A percentile compares a stretch with the other conserved stretches of the same genome.
Evolutionary conservation across 2,329 filamentous ascomycete genomes (phyloP).

Genomic region (Penicillium sp.): DNA sequence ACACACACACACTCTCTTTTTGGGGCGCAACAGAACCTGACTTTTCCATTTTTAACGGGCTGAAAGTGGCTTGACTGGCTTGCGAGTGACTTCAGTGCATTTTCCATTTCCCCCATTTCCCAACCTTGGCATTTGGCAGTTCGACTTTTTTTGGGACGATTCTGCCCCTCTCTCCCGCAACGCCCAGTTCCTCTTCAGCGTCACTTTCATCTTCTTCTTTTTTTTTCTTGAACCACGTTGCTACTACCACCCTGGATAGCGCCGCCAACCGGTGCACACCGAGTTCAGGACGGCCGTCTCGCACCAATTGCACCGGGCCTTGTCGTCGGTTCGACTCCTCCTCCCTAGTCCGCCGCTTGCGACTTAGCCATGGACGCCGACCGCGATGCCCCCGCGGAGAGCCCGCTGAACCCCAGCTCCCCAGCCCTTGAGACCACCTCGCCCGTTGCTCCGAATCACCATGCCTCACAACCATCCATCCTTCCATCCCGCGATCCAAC

Average conservation of each 20-base stretch:
- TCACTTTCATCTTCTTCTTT: neutral
- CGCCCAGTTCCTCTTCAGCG: neutral
- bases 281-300: conserved; percentile 18
- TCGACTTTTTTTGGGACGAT: neutral
- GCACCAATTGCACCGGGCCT: conserved; percentile 22
- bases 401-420: conserved; percentile 34
- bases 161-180: conserved; percentile 13
- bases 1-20: no score
- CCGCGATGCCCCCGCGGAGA: conserved; percentile 17
- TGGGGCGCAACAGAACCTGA: neutral
- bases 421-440: conserved; percentile 49
- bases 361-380: conserved; percentile 14
- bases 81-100: conserved; percentile 10
- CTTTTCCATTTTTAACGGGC: neutral
- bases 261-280: conserved; percentile 15
- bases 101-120: conserved; percentile 1
- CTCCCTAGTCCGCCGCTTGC: conserved; percentile 6
- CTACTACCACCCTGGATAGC: conserved; percentile 1
- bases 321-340: conserved; percentile 21
- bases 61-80: neutral
- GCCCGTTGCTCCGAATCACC: conserved; percentile 36
- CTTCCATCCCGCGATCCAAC: conserved; percentile 27
- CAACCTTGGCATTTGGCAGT: neutral
- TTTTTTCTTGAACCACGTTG: neutral
- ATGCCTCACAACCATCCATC: conserved; percentile 30